Evolutionary conservation across 2,329 filamentous ascomycete genomes (phyloP), one percentile per base, ranked within the genome.

Genomic region (Chlorencoelia australis): DNA sequence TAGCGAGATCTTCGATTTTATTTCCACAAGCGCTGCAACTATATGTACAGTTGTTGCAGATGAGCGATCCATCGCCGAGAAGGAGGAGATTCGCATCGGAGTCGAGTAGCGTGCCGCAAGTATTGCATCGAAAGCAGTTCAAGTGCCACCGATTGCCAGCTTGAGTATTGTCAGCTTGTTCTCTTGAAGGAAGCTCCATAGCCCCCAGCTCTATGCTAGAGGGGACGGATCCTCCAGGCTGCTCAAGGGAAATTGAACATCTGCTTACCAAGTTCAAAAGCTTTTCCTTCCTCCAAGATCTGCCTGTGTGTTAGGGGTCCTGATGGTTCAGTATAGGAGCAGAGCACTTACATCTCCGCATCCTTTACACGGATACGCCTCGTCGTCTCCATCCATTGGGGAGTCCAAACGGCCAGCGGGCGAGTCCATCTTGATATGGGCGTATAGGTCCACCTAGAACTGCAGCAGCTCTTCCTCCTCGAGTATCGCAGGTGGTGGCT

Each of bases 11-110:
- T 59, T 98, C 91, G 49, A 98, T 98, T 68, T 98, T 98, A 67
- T 94, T 89, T 41, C 79, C 79, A 62, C 91, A 98, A 36, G 88
- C 88, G 61, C 79, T 94, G 68, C 91, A 98, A 69, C 88, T 95
- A 62, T 98, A 98, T 36, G 91, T 96, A 67, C 91, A 98, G 63
- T 95, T 94, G 67, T 94, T 96, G 71, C 91, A 98, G 52, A 98
- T 96, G 48, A 98, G 76, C 13, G 89, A 96, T 48, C 91, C 91
- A 65, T 98, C 91, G 59, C 91, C 91, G 45, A 98, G 83, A 17
- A 98, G 81, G 34, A 98, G 79, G 33, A 98, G 79, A 63, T 96
- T 96, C 52, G 91, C 91, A 58, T 98, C 89, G 44, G 91, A 96
- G 66, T 98, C 91, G 64, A 98, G 86, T 40, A 95, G 78, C 42